A percentile compares a stretch with the other conserved stretches of the same genome.
Evolutionary conservation across 257 asterid species (phyloP).

Genomic region (Fraxinus quadrangulata): DNA sequence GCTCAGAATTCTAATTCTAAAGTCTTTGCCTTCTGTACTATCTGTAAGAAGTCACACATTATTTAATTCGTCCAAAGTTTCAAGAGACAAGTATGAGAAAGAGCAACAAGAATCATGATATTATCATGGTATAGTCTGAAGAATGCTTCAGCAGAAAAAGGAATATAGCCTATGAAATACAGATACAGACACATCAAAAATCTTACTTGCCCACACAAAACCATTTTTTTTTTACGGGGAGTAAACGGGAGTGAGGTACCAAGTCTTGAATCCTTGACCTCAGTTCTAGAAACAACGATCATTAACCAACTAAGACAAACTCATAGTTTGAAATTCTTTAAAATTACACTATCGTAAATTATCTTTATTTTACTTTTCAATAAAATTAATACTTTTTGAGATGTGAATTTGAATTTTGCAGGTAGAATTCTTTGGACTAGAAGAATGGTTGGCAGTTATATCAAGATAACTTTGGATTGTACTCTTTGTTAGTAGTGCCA

Average conservation of each 20-base stretch:
- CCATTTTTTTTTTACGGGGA: not conserved
- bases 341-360: too few species aligned
- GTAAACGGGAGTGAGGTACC: too few species aligned
- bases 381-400: not conserved
- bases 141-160: not conserved
- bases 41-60: constrained; percentile 12
- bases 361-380: not conserved
- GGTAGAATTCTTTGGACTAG: not conserved
- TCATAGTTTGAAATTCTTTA: not conserved
- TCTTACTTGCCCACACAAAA: not conserved
- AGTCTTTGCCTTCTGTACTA: not conserved
- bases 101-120: constrained; percentile 1
- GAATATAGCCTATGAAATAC: not conserved
- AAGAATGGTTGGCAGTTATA: not conserved
- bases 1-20: not conserved
- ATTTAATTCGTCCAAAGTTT: not conserved
- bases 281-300: too few species aligned
- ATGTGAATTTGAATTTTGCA: not conserved
- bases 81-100: not conserved
- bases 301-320: not conserved
- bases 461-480: not conserved
- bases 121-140: not conserved
- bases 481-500: not conserved
- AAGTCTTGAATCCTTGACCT: too few species aligned
- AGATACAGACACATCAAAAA: not conserved